Percentiles rank a stretch among this genome's conserved stretches.
phyloP scores from a whole-genome alignment of 1,139 yeast genomes.

The Candida gigantensis region DNA sequence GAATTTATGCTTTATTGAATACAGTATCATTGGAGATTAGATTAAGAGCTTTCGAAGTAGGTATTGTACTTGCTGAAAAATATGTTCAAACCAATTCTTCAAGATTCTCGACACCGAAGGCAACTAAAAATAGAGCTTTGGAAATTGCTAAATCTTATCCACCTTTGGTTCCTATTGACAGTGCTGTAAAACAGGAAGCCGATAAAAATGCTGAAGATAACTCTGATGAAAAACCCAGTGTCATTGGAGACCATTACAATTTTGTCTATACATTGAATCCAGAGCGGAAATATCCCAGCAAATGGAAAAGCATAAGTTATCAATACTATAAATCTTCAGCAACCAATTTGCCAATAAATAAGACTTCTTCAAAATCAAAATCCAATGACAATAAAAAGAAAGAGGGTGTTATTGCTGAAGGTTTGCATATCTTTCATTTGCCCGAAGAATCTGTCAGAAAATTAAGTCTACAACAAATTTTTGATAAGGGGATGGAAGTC shows the following conservation, averaged over 20 bases:
- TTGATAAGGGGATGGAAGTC: conserved; percentile 56
- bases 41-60: conserved; percentile 64
- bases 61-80: conserved; percentile 61
- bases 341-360: conserved; percentile 4
- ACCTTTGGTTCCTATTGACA: conserved; percentile 47
- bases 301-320: conserved; percentile 59
- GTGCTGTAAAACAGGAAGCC: conserved; percentile 18
- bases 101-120: conserved; percentile 45
- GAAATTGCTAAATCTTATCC: conserved; percentile 60
- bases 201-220: conserved; percentile 19
- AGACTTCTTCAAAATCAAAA: conserved; percentile 1
- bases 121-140: conserved; percentile 45
- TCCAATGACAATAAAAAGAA: conserved; percentile 13
- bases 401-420: conserved; percentile 30
- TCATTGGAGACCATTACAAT: conserved; percentile 52
- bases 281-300: conserved; percentile 49
- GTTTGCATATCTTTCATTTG: conserved; percentile 46
- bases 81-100: conserved; percentile 46
- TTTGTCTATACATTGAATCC: conserved; percentile 54
- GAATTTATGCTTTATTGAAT: conserved; percentile 60
- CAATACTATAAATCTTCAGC: conserved; percentile 47
- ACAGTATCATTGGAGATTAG: conserved; percentile 63
- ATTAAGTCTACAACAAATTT: conserved; percentile 61
- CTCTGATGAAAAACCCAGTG: conserved; percentile 20
- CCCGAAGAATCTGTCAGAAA: conserved; percentile 51